A percentile compares a stretch with the other conserved stretches of the same genome.
Evolutionary conservation across 805 yeast genomes (phyloP).

Genomic region (Jamesozyma hellenica): DNA sequence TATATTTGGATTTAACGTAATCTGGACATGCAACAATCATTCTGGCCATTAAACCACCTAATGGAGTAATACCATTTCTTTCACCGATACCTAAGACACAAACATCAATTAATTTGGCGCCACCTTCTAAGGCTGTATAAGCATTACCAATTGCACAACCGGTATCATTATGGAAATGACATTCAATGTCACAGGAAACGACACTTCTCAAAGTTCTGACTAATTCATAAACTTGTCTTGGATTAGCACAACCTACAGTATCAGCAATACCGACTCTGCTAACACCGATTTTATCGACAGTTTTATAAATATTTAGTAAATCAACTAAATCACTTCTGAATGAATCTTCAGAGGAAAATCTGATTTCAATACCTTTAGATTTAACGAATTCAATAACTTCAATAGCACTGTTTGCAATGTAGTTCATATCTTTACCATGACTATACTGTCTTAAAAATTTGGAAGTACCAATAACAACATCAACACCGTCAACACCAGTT

Average conservation of each 20-base stretch:
- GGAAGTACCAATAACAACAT: conserved; percentile 95
- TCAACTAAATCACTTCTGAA: conserved; percentile 96
- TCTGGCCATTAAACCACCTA: conserved; percentile 97
- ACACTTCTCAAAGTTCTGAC: conserved; percentile 88
- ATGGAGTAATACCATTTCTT: conserved; percentile 95
- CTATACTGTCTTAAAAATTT: conserved; percentile 89
- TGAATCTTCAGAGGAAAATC: conserved; percentile 95
- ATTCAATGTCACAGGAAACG: conserved; percentile 93
- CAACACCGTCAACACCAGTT: conserved; percentile 98
- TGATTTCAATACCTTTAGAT: conserved; percentile 90
- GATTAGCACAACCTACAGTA: conserved; percentile 98
- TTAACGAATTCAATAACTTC: conserved; percentile 97
- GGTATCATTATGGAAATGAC: conserved; percentile 98
- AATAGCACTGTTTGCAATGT: conserved; percentile 89
- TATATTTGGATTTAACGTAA: conserved; percentile 87
- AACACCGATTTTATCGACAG: conserved; percentile 95
- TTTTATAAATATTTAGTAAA: conserved; percentile 85
- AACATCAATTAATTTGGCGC: conserved; percentile 89
- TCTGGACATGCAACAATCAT: conserved; percentile 98
- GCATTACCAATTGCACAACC: conserved; percentile 99
- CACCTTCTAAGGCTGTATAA: conserved; percentile 95
- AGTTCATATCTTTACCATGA: conserved; percentile 97
- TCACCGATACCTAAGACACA: conserved; percentile 97
- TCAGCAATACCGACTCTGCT: conserved; percentile 99
- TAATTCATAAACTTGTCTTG: conserved; percentile 95